Conservation (phyloP, 768 basidiomycete species). For the Suillus brevipes region DNA sequence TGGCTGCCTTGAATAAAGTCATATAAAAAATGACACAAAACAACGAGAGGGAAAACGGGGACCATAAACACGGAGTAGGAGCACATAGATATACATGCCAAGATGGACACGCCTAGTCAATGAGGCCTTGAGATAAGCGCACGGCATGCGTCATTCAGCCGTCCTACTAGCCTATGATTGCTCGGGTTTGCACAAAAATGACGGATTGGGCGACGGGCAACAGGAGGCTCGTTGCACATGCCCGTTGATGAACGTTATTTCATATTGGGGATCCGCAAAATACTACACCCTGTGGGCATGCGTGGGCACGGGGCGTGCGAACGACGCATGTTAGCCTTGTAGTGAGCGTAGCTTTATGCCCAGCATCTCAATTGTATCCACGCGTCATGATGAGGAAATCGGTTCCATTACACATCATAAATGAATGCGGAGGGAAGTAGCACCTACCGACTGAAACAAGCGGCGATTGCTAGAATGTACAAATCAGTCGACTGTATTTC, state of each 20-base stretch:
- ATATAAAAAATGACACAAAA: slow-evolving; percentile 8
- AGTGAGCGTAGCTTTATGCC: neutral
- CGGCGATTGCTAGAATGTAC: neutral
- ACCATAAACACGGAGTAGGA: slow-evolving; percentile 1
- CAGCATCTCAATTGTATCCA: neutral
- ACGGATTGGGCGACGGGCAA: slow-evolving; percentile 4
- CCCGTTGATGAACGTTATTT: neutral
- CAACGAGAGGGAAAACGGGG: slow-evolving; percentile 15
- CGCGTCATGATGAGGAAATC: neutral
- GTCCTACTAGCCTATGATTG: neutral
- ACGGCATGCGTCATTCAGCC: neutral
- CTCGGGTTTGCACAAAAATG: neutral
- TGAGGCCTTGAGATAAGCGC: slow-evolving; percentile 14
- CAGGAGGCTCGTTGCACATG: neutral
- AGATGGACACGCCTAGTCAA: slow-evolving; percentile 21
- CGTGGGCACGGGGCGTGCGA: neutral
- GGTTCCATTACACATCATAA: neutral
- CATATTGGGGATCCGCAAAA: neutral
- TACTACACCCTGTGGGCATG: neutral
- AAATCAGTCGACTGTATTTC: neutral
- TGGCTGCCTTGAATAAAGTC: slow-evolving; percentile 35
- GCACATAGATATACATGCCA: slow-evolving; percentile 22
- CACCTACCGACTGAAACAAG: neutral
- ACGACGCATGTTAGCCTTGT: neutral
- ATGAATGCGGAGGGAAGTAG: neutral